A percentile compares a stretch with the other conserved stretches of the same genome.
Conservation (phyloP, 2,329 filamentous ascomycete genomes). For the Tolypocladium capitatum region DNA sequence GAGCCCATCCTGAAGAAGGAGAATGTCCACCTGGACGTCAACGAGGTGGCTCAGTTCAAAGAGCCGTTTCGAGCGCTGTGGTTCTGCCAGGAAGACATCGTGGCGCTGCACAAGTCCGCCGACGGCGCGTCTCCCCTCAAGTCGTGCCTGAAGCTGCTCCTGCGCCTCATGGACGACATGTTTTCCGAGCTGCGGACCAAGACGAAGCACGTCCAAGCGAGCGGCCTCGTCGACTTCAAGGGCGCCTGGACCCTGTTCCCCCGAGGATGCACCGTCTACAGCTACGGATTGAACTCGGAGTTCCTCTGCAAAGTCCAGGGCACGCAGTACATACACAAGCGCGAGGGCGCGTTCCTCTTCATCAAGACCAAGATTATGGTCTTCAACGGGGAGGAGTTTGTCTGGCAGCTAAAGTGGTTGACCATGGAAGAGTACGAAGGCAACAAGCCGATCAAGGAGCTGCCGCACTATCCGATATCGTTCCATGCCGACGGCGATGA, state of each 20-base stretch:
- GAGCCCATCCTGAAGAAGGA: slow-evolving; percentile 29
- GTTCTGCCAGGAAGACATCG: slow-evolving; percentile 30
- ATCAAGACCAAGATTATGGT: slow-evolving; percentile 20
- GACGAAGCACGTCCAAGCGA: slow-evolving; percentile 20
- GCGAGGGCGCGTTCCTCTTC: slow-evolving; percentile 7
- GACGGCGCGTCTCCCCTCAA: slow-evolving; percentile 15
- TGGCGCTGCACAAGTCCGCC: slow-evolving; percentile 15
- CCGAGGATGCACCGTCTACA: slow-evolving; percentile 23
- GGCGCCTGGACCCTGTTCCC: slow-evolving; percentile 33
- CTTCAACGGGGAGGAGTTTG: slow-evolving; percentile 27
- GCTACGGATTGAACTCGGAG: slow-evolving; percentile 24
- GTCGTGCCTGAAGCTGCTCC: slow-evolving; percentile 24
- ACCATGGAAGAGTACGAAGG: slow-evolving; percentile 20
- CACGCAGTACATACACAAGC: slow-evolving; percentile 14
- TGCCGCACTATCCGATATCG: slow-evolving; percentile 23
- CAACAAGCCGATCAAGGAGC: slow-evolving; percentile 26
- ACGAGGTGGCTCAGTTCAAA: slow-evolving; percentile 21
- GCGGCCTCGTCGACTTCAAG: slow-evolving; percentile 26
- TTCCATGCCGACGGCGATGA: slow-evolving; percentile 16
- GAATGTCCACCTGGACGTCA: slow-evolving; percentile 22
- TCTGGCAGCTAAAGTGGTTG: slow-evolving; percentile 23
- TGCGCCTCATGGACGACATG: slow-evolving; percentile 27
- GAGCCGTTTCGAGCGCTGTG: slow-evolving; percentile 28
- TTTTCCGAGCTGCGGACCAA: slow-evolving; percentile 26
- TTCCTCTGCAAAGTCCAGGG: slow-evolving; percentile 25